Conservation (phyloP, 768 basidiomycete species). For the Podaxis sp. region DNA sequence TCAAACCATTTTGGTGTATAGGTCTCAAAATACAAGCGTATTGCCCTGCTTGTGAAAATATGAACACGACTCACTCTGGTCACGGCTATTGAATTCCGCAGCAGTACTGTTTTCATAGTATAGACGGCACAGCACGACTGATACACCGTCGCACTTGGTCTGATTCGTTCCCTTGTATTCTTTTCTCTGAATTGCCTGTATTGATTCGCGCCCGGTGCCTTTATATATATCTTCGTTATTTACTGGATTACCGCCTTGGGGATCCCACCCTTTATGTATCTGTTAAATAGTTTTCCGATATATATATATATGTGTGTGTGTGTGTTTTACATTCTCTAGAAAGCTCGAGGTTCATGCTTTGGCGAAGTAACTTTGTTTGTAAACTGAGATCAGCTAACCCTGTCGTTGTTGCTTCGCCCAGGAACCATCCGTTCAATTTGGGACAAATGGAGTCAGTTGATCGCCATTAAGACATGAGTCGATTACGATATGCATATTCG, state of each 20-base stretch:
- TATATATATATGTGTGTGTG: too few species aligned
- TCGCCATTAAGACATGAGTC: neutral
- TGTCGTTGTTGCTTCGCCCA: neutral
- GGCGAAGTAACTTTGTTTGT: too few species aligned
- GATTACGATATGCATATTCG: neutral
- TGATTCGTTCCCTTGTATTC: too few species aligned
- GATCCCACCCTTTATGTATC: too few species aligned
- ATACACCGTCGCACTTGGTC: too few species aligned
- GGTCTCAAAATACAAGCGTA: constrained; percentile 42
- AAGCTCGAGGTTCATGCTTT: too few species aligned
- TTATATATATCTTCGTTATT: too few species aligned
- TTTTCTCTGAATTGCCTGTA: too few species aligned
- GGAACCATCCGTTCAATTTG: neutral
- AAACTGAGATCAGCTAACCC: neutral
- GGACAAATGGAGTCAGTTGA: neutral
- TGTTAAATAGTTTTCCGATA: too few species aligned
- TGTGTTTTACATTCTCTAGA: too few species aligned
- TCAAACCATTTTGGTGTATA: constrained; percentile 16
- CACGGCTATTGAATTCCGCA: neutral
- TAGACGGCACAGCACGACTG: neutral
- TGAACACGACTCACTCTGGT: neutral
- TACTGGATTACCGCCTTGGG: too few species aligned
- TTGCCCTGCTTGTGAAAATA: constrained; percentile 27
- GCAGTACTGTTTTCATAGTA: neutral
- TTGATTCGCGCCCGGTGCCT: too few species aligned